Base-by-base conservation (phyloP, 331 rosid genomes). In the Saraca asoca region DNA sequence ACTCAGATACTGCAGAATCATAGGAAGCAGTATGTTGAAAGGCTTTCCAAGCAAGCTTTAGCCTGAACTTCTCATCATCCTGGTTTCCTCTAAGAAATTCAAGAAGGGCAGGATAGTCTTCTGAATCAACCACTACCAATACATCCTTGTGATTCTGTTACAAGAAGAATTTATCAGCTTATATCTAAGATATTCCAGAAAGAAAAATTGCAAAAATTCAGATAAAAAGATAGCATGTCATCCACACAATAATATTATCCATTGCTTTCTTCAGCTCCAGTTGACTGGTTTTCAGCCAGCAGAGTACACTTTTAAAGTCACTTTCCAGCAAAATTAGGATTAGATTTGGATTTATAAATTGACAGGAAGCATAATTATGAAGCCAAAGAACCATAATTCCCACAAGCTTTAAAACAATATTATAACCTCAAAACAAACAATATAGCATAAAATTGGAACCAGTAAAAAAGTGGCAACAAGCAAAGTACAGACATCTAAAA, bases 11-110 rank as follows among this genome's bases (percentile, higher is more conserved):
- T 5, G 95, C 95, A 71, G 96, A 85, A 62, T 93, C 96, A 75
- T 93, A 90, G 34, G 96, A 88, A 69, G 95, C 91, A 69, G 81
- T 91, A 49, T 89, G 95, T 55, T 90, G 91, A 69, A 89, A 90
- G 58, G 98, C 96, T 82, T 93, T 93, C 95, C 94, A 85, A 46
- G 96, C 96, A 78, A 93, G 96, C 76, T 80, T 81, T 71, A 85
- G 60, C 64, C 91, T 87, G 66, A 93, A 85, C 69, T 80, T 79
- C 66, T 76, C 76, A 73, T 82, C 88, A 45, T 82, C 83, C 45
- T 77, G 75, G 44, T 74, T 81, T 72, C 86, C 91, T 77, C 80
- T 81, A 12, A 93, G 87, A 81, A 70, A 93, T 16, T 93, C 91
- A 54, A 87, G 59, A 29, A 93, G 84, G 17, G 75, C 85, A 39